Percentiles rank a stretch among this genome's conserved stretches.
Evolutionary conservation across 2,329 filamentous ascomycete species (phyloP).

Genomic region (Aspergillus sergii): DNA sequence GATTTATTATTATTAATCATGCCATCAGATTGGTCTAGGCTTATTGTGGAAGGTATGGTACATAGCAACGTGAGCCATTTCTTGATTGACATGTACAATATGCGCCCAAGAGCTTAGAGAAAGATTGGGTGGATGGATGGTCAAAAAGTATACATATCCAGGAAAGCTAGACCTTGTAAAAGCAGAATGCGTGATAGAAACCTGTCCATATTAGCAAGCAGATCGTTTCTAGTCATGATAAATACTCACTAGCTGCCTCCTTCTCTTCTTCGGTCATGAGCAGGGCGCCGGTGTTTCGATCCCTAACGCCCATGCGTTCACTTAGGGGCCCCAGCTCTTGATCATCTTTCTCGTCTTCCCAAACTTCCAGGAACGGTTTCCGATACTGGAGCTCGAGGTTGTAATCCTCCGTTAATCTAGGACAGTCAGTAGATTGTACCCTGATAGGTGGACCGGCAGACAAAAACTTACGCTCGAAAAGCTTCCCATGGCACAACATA

Average conservation of each 20-base stretch:
- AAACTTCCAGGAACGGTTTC: conserved; percentile 86
- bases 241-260: conserved; percentile 71
- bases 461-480: conserved; percentile 69
- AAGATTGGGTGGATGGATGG: not conserved
- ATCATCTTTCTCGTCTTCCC: conserved; percentile 88
- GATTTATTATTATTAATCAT: conserved; percentile 10
- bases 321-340: conserved; percentile 77
- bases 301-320: conserved; percentile 92
- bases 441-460: not conserved
- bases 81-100: not conserved
- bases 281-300: conserved; percentile 66
- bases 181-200: conserved; percentile 95
- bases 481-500: conserved; percentile 98
- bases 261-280: conserved; percentile 83
- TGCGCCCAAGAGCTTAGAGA: not conserved
- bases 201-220: conserved; percentile 33
- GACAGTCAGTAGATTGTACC: conserved; percentile 13
- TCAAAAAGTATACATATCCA: no score
- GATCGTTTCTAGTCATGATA: not conserved
- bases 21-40: not conserved
- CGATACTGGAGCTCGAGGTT: conserved; percentile 95
- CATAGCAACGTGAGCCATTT: not conserved
- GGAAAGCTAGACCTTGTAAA: conserved; percentile 76
- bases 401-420: conserved; percentile 82
- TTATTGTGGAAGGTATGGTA: not conserved